phyloP scores from a whole-genome alignment of 106 monocot genomes.

The Triglochin maritima region DNA sequence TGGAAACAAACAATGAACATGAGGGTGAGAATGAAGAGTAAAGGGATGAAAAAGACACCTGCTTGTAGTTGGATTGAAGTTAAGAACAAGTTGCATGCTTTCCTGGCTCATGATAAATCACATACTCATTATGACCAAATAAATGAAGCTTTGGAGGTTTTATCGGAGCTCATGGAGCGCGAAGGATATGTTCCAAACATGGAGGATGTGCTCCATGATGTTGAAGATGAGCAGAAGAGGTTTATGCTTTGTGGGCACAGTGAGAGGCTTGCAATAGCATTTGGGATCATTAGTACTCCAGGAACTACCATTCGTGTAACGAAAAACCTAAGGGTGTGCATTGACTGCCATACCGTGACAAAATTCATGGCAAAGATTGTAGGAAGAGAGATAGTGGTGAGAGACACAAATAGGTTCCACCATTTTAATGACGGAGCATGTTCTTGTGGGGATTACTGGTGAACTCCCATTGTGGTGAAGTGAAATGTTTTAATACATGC shows the following conservation, averaged over 20 bases:
- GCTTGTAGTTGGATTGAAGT: constrained; percentile 81
- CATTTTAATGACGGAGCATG: constrained; percentile 38
- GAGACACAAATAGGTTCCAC: constrained; percentile 67
- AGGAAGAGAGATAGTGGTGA: constrained; percentile 76
- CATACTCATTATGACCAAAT: constrained; percentile 51
- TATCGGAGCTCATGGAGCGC: constrained; percentile 46
- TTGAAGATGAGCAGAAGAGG: constrained; percentile 80
- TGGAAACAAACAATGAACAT: constrained; percentile 71
- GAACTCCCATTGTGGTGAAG: neutral
- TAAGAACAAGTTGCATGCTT: constrained; percentile 47
- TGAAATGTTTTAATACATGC: too few relatives aligned
- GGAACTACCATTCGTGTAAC: constrained; percentile 61
- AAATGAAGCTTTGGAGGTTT: constrained; percentile 28
- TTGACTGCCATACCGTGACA: constrained; percentile 61
- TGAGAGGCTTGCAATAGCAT: constrained; percentile 80
- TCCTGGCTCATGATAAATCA: constrained; percentile 53
- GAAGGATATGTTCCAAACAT: constrained; percentile 67
- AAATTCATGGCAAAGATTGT: constrained; percentile 69
- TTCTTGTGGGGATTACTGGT: constrained; percentile 45
- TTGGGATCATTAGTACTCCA: constrained; percentile 74
- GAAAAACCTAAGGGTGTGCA: constrained; percentile 76
- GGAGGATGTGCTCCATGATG: constrained; percentile 57
- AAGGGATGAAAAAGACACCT: constrained; percentile 56
- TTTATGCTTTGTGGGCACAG: constrained; percentile 51
- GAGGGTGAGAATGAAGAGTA: constrained; percentile 36